Evolutionary conservation across 345 rosid genomes (phyloP).

Genomic region (Eucalyptus camaldulensis): DNA sequence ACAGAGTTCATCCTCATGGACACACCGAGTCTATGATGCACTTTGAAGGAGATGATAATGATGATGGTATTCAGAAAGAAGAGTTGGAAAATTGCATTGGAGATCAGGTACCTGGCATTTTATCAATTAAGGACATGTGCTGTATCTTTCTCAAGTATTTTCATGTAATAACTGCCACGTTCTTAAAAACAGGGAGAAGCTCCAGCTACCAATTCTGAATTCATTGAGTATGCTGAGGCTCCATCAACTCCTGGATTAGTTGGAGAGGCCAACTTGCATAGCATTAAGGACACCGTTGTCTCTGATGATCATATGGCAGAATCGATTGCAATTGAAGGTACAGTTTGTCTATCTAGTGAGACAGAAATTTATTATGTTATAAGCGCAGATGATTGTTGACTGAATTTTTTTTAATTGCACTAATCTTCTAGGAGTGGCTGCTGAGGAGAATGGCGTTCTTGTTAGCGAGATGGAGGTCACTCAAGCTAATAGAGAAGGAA

Average conservation of each 20-base stretch:
- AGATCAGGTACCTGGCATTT: constrained; percentile 33
- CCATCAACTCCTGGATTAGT: constrained; percentile 86
- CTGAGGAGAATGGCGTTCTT: constrained; percentile 13
- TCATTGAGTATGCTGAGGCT: constrained; percentile 68
- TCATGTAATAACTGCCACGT: background rate
- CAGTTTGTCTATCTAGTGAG: constrained; percentile 1
- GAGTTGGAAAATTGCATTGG: constrained; percentile 21
- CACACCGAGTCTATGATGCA: constrained; percentile 18
- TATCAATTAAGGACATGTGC: background rate
- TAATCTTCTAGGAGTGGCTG: constrained; percentile 1
- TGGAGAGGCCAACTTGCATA: constrained; percentile 58
- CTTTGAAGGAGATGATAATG: constrained; percentile 11
- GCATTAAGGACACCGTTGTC: constrained; percentile 48
- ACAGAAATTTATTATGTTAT: constrained; percentile 1
- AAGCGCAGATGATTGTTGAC: constrained; percentile 9
- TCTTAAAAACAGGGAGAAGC: constrained; percentile 35
- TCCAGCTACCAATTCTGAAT: constrained; percentile 29
- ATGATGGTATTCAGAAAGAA: constrained; percentile 19
- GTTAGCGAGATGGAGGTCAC: constrained; percentile 11
- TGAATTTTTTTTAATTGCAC: constrained; percentile 12
- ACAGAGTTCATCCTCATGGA: constrained; percentile 42
- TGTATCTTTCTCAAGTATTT: background rate
- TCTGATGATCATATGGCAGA: constrained; percentile 45
- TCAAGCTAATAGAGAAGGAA: constrained; percentile 1
- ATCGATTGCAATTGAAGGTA: constrained; percentile 12